A percentile compares a stretch with the other conserved stretches of the same genome.
phyloP scores from a whole-genome alignment of 2,329 filamentous ascomycete genomes.

The Orbilia oligospora region DNA sequence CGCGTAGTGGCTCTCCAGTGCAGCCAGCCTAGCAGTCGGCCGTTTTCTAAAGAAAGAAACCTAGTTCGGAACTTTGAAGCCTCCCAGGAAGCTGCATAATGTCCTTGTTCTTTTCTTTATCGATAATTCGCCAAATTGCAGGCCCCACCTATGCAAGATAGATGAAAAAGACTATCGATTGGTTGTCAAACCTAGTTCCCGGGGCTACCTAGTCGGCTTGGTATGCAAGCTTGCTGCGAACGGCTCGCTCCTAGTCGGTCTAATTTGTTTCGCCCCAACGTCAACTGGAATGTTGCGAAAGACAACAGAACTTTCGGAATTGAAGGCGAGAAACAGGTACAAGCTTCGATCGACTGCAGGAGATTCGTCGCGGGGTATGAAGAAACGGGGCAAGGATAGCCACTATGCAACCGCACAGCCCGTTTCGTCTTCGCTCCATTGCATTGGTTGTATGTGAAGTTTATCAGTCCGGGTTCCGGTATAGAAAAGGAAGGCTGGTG shows the following conservation, averaged over 20 bases:
- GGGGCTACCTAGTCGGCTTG: conserved; percentile 44
- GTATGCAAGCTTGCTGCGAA: conserved; percentile 59
- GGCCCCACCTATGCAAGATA: conserved; percentile 45
- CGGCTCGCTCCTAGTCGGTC: conserved; percentile 32
- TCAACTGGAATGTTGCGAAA: conserved; percentile 56
- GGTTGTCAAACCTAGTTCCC: conserved; percentile 39
- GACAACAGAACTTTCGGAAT: conserved; percentile 38
- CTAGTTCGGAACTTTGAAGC: conserved; percentile 23
- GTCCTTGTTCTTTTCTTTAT: conserved; percentile 39
- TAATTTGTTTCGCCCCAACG: conserved; percentile 56
- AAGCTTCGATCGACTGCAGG: conserved; percentile 18
- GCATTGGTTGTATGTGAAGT: not conserved
- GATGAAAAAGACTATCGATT: conserved; percentile 40
- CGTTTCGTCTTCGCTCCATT: conserved; percentile 10
- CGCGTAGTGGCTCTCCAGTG: not conserved
- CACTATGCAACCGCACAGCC: conserved; percentile 35
- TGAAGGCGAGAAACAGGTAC: conserved; percentile 43
- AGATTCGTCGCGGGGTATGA: conserved; percentile 7
- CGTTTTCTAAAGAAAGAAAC: conserved; percentile 56
- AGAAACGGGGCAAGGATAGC: conserved; percentile 27
- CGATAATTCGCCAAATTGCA: conserved; percentile 57
- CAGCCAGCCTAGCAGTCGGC: conserved; percentile 11
- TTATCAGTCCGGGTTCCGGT: conserved; percentile 1
- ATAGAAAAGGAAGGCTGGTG: conserved; percentile 57
- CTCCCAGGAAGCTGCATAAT: conserved; percentile 50